Evolutionary conservation across 2,329 filamentous ascomycete species (phyloP).

Genomic region (Huntiella savannae): DNA sequence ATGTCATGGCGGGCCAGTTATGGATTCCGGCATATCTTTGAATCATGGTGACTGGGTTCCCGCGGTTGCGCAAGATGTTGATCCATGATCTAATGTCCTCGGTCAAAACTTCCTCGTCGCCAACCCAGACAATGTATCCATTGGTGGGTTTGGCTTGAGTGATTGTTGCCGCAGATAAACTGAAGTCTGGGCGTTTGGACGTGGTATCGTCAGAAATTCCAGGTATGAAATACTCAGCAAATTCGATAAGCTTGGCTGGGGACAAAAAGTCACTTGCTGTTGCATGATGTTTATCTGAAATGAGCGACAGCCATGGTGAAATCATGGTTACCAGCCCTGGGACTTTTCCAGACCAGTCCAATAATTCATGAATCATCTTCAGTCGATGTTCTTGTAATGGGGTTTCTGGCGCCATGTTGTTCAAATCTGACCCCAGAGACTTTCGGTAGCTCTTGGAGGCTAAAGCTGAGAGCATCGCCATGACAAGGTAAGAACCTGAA

Average conservation of each 20-base stretch:
- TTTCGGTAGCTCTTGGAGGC: constrained; percentile 3
- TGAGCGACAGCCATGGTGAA: constrained; percentile 61
- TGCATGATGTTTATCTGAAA: constrained; percentile 46
- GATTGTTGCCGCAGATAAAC: constrained; percentile 1
- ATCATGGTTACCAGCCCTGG: constrained; percentile 47
- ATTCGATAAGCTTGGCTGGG: constrained; percentile 42
- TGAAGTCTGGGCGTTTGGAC: neutral
- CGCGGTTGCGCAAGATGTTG: constrained; percentile 16
- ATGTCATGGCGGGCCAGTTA: constrained; percentile 58
- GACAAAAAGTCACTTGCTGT: constrained; percentile 62
- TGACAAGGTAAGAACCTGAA: constrained; percentile 53
- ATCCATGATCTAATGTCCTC: constrained; percentile 44
- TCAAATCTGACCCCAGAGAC: constrained; percentile 1
- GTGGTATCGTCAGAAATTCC: constrained; percentile 14
- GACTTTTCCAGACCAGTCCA: constrained; percentile 12
- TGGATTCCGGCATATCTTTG: constrained; percentile 53
- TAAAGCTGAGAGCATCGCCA: constrained; percentile 40
- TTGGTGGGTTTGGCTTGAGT: constrained; percentile 26
- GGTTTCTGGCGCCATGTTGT: neutral
- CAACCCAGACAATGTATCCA: constrained; percentile 54
- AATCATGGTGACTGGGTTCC: constrained; percentile 34
- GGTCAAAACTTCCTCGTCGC: constrained; percentile 59
- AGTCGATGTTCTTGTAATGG: constrained; percentile 1
- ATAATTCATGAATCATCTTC: constrained; percentile 2
- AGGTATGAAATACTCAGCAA: constrained; percentile 44